Evolutionary conservation across 2,329 filamentous ascomycete genomes (phyloP).

Genomic region (Aspergillus pseudoglaucus): DNA sequence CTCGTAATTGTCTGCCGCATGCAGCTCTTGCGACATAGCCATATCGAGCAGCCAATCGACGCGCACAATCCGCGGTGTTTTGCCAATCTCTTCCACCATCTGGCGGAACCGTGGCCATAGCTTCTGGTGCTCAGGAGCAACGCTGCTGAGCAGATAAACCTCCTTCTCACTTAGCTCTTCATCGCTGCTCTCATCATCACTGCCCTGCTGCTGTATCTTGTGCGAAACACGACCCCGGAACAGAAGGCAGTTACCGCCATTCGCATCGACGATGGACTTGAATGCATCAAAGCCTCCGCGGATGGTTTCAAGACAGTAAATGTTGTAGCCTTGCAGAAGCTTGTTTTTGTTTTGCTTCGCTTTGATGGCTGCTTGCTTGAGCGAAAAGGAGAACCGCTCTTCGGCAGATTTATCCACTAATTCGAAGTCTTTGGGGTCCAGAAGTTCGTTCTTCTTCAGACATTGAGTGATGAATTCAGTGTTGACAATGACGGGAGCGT

Average conservation of each 20-base stretch:
- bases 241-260: conserved; percentile 74
- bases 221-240: conserved; percentile 70
- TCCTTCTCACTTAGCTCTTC: conserved; percentile 59
- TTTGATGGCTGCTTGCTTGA: conserved; percentile 61
- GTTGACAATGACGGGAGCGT: conserved; percentile 69
- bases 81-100: conserved; percentile 70
- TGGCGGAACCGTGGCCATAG: conserved; percentile 76
- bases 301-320: conserved; percentile 79
- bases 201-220: conserved; percentile 50
- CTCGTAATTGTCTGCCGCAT: conserved; percentile 58
- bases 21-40: conserved; percentile 78
- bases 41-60: conserved; percentile 87
- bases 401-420: conserved; percentile 70
- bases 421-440: conserved; percentile 58
- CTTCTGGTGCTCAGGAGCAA: conserved; percentile 58
- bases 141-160: conserved; percentile 74
- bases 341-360: conserved; percentile 70
- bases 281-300: conserved; percentile 78
- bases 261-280: conserved; percentile 76
- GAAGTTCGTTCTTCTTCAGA: conserved; percentile 60
- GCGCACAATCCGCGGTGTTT: conserved; percentile 72
- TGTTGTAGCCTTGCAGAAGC: conserved; percentile 66
- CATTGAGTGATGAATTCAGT: conserved; percentile 73
- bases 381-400: conserved; percentile 60
- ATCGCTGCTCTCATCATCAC: conserved; percentile 43